Evolutionary conservation across 163 green algal genomes (phyloP).

Genomic region (Scenedesmus sp.): DNA sequence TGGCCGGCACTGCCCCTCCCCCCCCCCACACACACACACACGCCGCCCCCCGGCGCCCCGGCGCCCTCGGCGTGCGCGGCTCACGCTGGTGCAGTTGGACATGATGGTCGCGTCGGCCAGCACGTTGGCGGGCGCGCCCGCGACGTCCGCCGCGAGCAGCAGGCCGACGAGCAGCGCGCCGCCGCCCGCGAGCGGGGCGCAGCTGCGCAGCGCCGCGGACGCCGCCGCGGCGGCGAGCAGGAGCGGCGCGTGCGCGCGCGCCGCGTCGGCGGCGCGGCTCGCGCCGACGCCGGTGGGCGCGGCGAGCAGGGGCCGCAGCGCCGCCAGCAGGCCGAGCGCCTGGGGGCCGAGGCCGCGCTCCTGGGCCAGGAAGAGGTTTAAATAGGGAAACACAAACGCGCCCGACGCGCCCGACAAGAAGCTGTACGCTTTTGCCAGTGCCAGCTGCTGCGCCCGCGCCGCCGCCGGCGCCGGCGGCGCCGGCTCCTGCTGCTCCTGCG

Average conservation of each 20-base stretch:
- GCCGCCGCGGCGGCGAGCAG: conserved; percentile 45
- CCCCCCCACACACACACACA: conserved; percentile 10
- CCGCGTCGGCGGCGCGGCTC: conserved; percentile 45
- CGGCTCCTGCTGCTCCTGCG: too few relatives aligned
- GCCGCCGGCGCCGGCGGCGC: too few relatives aligned
- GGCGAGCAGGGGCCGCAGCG: conserved; percentile 48
- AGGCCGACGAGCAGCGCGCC: conserved; percentile 39
- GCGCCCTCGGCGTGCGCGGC: too few relatives aligned
- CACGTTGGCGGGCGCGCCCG: conserved; percentile 35
- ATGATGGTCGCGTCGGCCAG: conserved; percentile 55
- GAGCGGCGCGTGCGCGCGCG: conserved; percentile 34
- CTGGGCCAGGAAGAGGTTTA: conserved; percentile 47
- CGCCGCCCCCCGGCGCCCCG: too few relatives aligned
- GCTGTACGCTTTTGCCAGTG: conserved; percentile 43
- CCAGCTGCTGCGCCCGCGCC: conserved; percentile 8
- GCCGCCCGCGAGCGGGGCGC: conserved; percentile 14
- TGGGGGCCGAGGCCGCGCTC: conserved; percentile 32
- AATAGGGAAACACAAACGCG: conserved; percentile 57
- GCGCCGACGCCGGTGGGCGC: conserved; percentile 47
- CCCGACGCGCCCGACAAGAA: conserved; percentile 37
- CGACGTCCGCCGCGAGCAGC: conserved; percentile 46
- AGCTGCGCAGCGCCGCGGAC: conserved; percentile 10
- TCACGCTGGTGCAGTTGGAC: conserved; percentile 31
- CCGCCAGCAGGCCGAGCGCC: conserved; percentile 56
- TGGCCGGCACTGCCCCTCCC: neutral